Conservation (phyloP, 768 basidiomycete species). For the Tricholoma terreum region DNA sequence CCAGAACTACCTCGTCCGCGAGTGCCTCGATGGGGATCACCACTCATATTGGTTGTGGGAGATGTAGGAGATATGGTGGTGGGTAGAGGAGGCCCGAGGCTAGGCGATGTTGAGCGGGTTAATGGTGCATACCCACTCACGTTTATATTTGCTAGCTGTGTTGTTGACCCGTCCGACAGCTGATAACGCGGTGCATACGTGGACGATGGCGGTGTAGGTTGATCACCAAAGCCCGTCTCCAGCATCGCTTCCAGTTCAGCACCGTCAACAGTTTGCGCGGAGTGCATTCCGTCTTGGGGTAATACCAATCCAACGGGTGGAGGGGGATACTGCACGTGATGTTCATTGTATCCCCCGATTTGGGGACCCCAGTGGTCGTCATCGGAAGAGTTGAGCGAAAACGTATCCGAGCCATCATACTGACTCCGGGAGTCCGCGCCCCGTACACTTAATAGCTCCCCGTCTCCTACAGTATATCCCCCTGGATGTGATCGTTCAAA, state of each 20-base stretch:
- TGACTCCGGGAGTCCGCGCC: constrained; percentile 51
- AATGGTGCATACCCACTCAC: constrained; percentile 58
- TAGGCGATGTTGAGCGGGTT: constrained; percentile 48
- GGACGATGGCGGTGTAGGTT: constrained; percentile 46
- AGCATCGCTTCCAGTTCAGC: constrained; percentile 91
- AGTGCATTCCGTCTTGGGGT: constrained; percentile 33
- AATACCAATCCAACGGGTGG: constrained; percentile 73
- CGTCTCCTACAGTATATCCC: constrained; percentile 61
- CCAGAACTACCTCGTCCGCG: constrained; percentile 23
- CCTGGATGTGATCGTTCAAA: constrained; percentile 75
- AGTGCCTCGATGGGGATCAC: constrained; percentile 13
- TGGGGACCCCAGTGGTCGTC: constrained; percentile 96
- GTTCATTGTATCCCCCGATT: constrained; percentile 94
- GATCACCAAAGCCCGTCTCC: constrained; percentile 84
- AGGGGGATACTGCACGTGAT: constrained; percentile 72
- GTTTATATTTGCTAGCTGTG: constrained; percentile 37
- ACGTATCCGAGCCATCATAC: constrained; percentile 77
- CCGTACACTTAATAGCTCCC: constrained; percentile 58
- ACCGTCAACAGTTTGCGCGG: constrained; percentile 53
- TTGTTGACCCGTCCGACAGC: constrained; percentile 52
- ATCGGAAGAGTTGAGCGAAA: constrained; percentile 81
- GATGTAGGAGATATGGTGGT: constrained; percentile 41
- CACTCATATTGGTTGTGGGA: constrained; percentile 29
- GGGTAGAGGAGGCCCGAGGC: constrained; percentile 23
- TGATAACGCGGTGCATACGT: constrained; percentile 57